Conservation (phyloP, 305 asterid species). For the Solanum hybrid region DNA sequence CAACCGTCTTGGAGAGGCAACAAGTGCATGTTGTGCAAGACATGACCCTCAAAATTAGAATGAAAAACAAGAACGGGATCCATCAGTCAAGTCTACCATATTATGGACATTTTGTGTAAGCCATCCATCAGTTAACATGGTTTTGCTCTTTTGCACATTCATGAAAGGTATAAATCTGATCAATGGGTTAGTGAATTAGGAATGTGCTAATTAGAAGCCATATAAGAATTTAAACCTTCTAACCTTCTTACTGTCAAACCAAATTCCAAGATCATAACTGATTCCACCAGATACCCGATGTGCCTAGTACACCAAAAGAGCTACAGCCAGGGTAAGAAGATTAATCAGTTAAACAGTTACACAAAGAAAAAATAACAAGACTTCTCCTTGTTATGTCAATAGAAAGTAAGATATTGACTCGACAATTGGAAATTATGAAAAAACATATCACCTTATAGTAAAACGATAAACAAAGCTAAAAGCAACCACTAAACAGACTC, state of each 20-base stretch:
- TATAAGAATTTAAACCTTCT: slow-evolving; percentile 19
- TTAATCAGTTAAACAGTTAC: not conserved
- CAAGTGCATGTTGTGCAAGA: not conserved
- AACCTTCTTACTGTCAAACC: slow-evolving; percentile 88
- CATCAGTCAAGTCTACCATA: not conserved
- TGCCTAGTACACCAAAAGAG: slow-evolving; percentile 93
- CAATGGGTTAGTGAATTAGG: not conserved
- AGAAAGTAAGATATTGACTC: not conserved
- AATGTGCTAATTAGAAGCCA: not conserved
- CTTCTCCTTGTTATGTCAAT: not conserved
- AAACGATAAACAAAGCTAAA: not conserved
- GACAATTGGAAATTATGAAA: not conserved
- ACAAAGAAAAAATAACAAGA: not conserved
- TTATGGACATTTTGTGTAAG: not conserved
- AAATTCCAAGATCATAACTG: slow-evolving; percentile 87
- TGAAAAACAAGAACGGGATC: not conserved
- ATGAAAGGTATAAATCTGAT: not conserved
- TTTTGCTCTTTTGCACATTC: not conserved
- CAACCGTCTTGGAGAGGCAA: not conserved
- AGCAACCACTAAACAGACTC: not conserved
- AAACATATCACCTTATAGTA: not conserved
- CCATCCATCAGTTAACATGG: not conserved
- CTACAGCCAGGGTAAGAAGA: slow-evolving; percentile 30
- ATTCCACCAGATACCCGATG: slow-evolving; percentile 88
- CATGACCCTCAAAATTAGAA: not conserved